Conservation (phyloP, 345 rosid genomes). For the Salix viminalis region DNA sequence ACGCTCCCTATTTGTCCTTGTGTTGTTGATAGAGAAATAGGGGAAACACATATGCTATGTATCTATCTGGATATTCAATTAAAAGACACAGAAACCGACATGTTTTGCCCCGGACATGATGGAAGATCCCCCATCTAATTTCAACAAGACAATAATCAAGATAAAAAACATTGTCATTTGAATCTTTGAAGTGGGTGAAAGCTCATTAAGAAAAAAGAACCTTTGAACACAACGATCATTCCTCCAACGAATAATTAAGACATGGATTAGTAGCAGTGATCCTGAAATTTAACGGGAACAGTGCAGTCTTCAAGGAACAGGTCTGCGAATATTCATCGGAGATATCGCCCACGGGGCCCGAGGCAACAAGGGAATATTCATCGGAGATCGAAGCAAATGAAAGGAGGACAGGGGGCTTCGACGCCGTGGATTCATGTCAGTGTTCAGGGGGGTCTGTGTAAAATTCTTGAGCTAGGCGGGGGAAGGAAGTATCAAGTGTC, state of each 20-base stretch:
- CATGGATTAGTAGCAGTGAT: not conserved
- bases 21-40: slow-evolving; percentile 11
- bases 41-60: not conserved
- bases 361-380: not conserved
- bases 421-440: not conserved
- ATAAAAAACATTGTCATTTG: not conserved
- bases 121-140: slow-evolving; percentile 19
- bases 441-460: too few relatives aligned
- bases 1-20: slow-evolving; percentile 17
- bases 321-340: not conserved
- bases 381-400: not conserved
- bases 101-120: slow-evolving; percentile 29
- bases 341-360: not conserved
- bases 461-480: not conserved
- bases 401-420: not conserved
- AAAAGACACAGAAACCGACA: slow-evolving; percentile 36
- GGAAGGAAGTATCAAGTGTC: not conserved
- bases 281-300: not conserved
- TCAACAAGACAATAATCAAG: slow-evolving; percentile 15
- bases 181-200: not conserved
- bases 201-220: not conserved
- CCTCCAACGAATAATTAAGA: slow-evolving; percentile 3
- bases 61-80: slow-evolving; percentile 13
- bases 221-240: not conserved
- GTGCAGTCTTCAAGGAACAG: not conserved